These are phyloP conservation scores for Rhizopus stolonifer DNA, from an alignment of 371 early-diverging fungal species.

Conservation along the genomic window DNA sequence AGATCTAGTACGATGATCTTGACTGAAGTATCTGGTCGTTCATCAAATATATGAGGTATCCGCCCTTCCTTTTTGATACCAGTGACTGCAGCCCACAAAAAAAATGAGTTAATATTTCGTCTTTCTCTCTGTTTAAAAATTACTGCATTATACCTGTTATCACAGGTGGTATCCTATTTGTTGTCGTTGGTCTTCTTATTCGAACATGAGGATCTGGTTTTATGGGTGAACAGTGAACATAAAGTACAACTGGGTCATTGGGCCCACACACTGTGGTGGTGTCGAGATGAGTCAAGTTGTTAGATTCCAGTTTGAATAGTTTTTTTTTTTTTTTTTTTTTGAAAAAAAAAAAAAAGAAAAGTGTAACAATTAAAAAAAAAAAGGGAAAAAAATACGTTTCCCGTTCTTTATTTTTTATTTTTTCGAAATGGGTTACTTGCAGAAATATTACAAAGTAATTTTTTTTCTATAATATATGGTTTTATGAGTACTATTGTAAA, in stretches of 20 bases:
- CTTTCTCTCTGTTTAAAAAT: neutral
- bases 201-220: slow-evolving; percentile 36
- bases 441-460: too few species aligned
- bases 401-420: too few species aligned
- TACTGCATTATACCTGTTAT: slow-evolving; percentile 31
- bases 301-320: slow-evolving; percentile 17
- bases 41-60: slow-evolving; percentile 17
- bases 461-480: too few species aligned
- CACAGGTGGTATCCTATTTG: slow-evolving; percentile 34
- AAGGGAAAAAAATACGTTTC: neutral
- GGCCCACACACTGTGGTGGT: slow-evolving; percentile 23
- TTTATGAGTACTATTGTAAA: too few species aligned
- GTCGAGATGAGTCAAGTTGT: slow-evolving; percentile 12
- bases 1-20: slow-evolving; percentile 22
- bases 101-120: neutral
- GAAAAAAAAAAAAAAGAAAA: slow-evolving; percentile 1
- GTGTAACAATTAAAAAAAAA: neutral
- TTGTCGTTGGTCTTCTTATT: slow-evolving; percentile 36
- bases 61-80: slow-evolving; percentile 18
- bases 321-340: neutral
- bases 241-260: slow-evolving; percentile 35
- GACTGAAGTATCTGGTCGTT: slow-evolving; percentile 13
- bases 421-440: too few species aligned
- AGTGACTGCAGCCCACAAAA: slow-evolving; percentile 13
- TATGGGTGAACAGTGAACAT: slow-evolving; percentile 32